Evolutionary conservation across 345 rosid species (phyloP).

Genomic region (Stellera chamaejasme): DNA sequence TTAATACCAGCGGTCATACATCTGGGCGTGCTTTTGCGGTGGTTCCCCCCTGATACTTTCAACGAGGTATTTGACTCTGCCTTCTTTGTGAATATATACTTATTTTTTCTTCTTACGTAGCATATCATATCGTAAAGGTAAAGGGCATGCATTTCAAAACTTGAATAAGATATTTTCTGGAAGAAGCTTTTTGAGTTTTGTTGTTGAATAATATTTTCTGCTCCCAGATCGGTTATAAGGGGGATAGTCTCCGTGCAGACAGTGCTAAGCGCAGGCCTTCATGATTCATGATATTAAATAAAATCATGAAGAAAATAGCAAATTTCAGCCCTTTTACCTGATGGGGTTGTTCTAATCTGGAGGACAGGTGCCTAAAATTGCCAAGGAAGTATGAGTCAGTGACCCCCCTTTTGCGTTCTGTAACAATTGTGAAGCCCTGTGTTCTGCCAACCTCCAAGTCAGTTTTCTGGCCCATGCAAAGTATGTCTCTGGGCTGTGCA

Average conservation of each 20-base stretch:
- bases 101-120: background rate
- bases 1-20: slow-evolving; percentile 86
- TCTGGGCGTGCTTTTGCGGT: slow-evolving; percentile 82
- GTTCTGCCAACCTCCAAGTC: slow-evolving; percentile 13
- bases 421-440: slow-evolving; percentile 17
- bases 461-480: slow-evolving; percentile 11
- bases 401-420: slow-evolving; percentile 15
- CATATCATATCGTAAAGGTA: background rate
- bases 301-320: slow-evolving; percentile 29
- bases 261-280: slow-evolving; percentile 88
- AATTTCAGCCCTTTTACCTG: slow-evolving; percentile 42
- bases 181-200: slow-evolving; percentile 15
- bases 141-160: slow-evolving; percentile 2
- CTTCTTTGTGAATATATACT: background rate
- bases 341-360: slow-evolving; percentile 60
- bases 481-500: background rate
- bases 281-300: slow-evolving; percentile 72
- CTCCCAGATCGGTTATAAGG: slow-evolving; percentile 80
- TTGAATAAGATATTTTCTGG: slow-evolving; percentile 12
- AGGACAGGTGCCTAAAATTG: slow-evolving; percentile 51
- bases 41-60: slow-evolving; percentile 76
- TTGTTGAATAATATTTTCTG: slow-evolving; percentile 26
- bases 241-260: slow-evolving; percentile 76
- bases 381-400: slow-evolving; percentile 39
- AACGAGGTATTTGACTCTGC: slow-evolving; percentile 46